Evolutionary conservation across 2,329 filamentous ascomycete genomes (phyloP).

Genomic region (Tolypocladium paradoxum): DNA sequence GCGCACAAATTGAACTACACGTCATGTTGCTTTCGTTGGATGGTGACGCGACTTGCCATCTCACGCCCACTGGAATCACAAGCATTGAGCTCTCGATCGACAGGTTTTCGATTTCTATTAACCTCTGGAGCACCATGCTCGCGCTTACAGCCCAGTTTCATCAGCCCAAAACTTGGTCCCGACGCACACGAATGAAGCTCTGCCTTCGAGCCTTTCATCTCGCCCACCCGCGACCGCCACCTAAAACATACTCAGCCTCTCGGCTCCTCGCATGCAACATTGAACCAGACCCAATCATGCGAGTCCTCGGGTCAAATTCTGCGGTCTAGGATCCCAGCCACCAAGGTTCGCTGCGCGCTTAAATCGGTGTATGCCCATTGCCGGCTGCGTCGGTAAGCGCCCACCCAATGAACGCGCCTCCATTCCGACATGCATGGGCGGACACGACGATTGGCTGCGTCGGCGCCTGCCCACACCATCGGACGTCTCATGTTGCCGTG

Average conservation of each 20-base stretch:
- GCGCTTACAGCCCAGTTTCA: background rate
- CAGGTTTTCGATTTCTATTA: background rate
- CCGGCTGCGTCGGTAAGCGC: slow-evolving; percentile 2
- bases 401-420: background rate
- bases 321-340: background rate
- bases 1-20: slow-evolving; percentile 27
- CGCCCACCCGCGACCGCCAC: background rate
- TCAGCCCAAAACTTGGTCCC: background rate
- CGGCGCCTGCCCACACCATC: slow-evolving; percentile 12
- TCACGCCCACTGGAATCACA: background rate
- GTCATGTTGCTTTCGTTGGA: slow-evolving; percentile 11
- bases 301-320: background rate
- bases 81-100: background rate
- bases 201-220: slow-evolving; percentile 3
- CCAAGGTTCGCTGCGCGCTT: background rate
- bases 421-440: background rate
- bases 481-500: slow-evolving; percentile 7
- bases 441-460: slow-evolving; percentile 10
- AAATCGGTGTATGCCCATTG: background rate
- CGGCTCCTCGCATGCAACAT: background rate
- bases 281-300: slow-evolving; percentile 2
- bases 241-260: background rate
- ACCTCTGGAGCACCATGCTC: background rate
- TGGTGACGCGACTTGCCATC: background rate
- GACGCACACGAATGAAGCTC: background rate